Base-by-base conservation (phyloP, 164 flowering plant genomes). In the Vitis cinerea region DNA sequence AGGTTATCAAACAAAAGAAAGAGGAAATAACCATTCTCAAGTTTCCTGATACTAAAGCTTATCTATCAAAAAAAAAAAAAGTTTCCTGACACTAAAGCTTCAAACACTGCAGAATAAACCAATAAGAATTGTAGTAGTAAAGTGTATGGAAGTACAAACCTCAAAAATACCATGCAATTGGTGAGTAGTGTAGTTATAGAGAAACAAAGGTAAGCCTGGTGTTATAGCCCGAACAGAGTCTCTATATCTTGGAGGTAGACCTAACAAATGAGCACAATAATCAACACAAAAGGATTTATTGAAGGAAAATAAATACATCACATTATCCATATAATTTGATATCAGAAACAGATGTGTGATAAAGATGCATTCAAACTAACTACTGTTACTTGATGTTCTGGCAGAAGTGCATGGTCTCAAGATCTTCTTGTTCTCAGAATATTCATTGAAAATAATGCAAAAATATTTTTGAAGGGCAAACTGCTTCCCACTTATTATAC, bases 161-260 rank as follows among this genome's bases (percentile, higher is more conserved):
- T 94, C 97, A 77, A 87, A 94, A 65, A 94, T 86, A 9, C 99
- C 97, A 81, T 94, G 97, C 76, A 95, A 72, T 82, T 92, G 99
- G 71, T 95, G 98, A 71, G 97, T 91, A 11, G 99, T 88, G 68
- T 95, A 95, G 73, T 92, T 94, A 76, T 92, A 95, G 58, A 95
- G 93, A 78, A 92, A 92, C 71, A 92, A 78, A 63, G 97, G 97
- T 57, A 91, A 76, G 61, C 97, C 97, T 16, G 97, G 97, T 8
- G 97, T 91, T 51, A 91, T 92, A 65, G 94, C 97, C 63, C 97
- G 82, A 14, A 92, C 99, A 57, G 99, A 95, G 71, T 94, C 97
- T 70, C 94, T 79, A 50, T 92, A 94, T 68, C 97, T 83, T 30
- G 97, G 97, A 11, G 98, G 98, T 49, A 94, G 78, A 72, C 98